Base-by-base conservation (phyloP, 805 yeast genomes). In the Huiozyma naganishii region DNA sequence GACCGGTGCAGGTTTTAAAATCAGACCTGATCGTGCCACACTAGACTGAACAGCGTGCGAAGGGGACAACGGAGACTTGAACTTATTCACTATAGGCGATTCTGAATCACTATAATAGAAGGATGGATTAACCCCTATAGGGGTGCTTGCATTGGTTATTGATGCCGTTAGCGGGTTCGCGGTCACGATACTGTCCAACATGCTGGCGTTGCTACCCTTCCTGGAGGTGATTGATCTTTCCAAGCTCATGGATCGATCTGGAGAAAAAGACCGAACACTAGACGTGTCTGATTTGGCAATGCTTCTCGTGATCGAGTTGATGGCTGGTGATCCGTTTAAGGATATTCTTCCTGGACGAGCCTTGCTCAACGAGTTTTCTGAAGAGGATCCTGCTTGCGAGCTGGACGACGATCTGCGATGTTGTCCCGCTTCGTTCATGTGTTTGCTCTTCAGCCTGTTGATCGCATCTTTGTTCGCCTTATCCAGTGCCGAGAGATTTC, bases 401-500 rank as follows among this genome's bases (percentile, higher is more conserved):
- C 62, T 57, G 29, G 59, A 56, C 0, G 62, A 58, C 2, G 58
- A 45, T 30, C 61, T 48, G 45, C 68, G 61, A 6, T 34, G 32
- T 6, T 50, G 49, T 3, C 52, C 51, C 23, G 42, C 48, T n/a
- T 61, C 66, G 35, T 61, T 61, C 50, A 80, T 51, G 60, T 86
- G 95, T 59, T 90, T 97, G 29, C 72, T 80, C 55, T 88, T 84
- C 57, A 92, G 73, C 49, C 95, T 69, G 55, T 85, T 84, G 49
- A 92, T 87, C 10, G 84, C 89, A 64, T 89, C 97, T 57, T 86
- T 87, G 58, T 92, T 92, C 7, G 95, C 97, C 54, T 83, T 84
- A 53, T 92, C 97, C 44, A 94, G 71, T 6, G 92, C 92, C 5
- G 90, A 80, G 48, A 92, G 66, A 59, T 92, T 92, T 51, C 96